phyloP scores from a whole-genome alignment of 768 basidiomycete genomes.

The Ramaria rubella region DNA sequence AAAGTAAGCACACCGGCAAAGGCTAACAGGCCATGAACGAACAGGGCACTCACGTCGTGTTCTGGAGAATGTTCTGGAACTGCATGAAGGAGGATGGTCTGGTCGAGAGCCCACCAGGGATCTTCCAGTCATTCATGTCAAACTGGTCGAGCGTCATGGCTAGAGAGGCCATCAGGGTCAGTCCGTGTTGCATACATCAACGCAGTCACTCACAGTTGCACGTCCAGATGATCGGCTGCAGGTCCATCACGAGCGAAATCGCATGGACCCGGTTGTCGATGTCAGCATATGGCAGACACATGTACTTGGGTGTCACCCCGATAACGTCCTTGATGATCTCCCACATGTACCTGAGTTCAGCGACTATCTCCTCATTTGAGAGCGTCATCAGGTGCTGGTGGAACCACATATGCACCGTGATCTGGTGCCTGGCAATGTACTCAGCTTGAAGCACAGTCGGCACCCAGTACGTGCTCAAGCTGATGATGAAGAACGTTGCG shows the following conservation, averaged over 20 bases:
- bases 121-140: conserved; percentile 86
- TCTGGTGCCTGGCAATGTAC: conserved; percentile 75
- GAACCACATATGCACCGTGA: conserved; percentile 88
- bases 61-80: conserved; percentile 68
- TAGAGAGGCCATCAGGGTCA: conserved; percentile 7
- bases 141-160: conserved; percentile 33
- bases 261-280: conserved; percentile 92
- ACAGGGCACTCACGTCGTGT: conserved; percentile 54
- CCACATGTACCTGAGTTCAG: conserved; percentile 89
- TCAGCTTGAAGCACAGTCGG: conserved; percentile 71
- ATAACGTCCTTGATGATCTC: conserved; percentile 71
- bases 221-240: conserved; percentile 90
- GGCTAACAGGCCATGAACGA: conserved; percentile 32
- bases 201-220: conserved; percentile 45
- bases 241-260: conserved; percentile 84
- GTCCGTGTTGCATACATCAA: conserved; percentile 12
- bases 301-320: conserved; percentile 70
- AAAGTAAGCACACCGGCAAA: conserved; percentile 4
- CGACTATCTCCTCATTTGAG: conserved; percentile 80
- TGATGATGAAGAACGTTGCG: conserved; percentile 90
- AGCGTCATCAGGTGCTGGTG: conserved; percentile 71
- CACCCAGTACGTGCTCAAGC: conserved; percentile 75
- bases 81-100: conserved; percentile 57
- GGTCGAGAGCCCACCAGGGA: conserved; percentile 65
- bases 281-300: conserved; percentile 81